Evolutionary conservation across 2,329 filamentous ascomycete species (phyloP).

Genomic region (Beauveria medogensis): DNA sequence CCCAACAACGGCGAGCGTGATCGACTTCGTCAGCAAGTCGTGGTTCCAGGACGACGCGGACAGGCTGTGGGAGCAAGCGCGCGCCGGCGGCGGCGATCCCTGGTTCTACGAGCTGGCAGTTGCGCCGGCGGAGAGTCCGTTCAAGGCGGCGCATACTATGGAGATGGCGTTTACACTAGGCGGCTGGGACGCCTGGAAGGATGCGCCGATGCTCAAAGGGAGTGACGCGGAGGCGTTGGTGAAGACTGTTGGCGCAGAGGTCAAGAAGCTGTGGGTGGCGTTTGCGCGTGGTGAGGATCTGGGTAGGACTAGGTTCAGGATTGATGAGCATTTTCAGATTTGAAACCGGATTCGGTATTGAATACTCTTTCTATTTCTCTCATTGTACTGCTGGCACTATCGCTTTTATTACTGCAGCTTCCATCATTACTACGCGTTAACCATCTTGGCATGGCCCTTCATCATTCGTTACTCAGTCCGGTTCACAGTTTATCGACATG

Average conservation of each 20-base stretch:
- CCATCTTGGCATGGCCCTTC: too few species aligned
- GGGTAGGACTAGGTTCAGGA: not conserved
- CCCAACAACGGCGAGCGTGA: not conserved
- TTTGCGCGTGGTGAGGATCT: slow-evolving; percentile 12
- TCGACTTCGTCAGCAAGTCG: not conserved
- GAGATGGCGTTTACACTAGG: slow-evolving; percentile 15
- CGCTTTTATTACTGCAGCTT: too few species aligned
- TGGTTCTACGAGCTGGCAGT: slow-evolving; percentile 12
- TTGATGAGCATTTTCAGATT: slow-evolving; percentile 6
- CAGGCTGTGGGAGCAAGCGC: not conserved
- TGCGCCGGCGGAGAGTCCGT: slow-evolving; percentile 4
- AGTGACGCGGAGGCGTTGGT: not conserved
- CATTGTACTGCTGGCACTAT: too few species aligned
- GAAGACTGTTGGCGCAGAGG: slow-evolving; percentile 7
- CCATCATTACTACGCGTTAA: too few species aligned
- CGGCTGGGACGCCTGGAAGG: slow-evolving; percentile 14
- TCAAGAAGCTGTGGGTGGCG: slow-evolving; percentile 13
- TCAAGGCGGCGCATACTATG: slow-evolving; percentile 14
- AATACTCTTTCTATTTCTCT: too few species aligned
- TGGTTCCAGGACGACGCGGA: slow-evolving; percentile 1
- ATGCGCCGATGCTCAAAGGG: slow-evolving; percentile 15
- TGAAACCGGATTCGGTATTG: not conserved
- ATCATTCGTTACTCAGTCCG: too few species aligned
- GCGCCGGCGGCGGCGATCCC: not conserved
- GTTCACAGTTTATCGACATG: too few species aligned